Base-by-base conservation (phyloP, 176 grass and related monocot species). In the Luzula sylvatica region DNA sequence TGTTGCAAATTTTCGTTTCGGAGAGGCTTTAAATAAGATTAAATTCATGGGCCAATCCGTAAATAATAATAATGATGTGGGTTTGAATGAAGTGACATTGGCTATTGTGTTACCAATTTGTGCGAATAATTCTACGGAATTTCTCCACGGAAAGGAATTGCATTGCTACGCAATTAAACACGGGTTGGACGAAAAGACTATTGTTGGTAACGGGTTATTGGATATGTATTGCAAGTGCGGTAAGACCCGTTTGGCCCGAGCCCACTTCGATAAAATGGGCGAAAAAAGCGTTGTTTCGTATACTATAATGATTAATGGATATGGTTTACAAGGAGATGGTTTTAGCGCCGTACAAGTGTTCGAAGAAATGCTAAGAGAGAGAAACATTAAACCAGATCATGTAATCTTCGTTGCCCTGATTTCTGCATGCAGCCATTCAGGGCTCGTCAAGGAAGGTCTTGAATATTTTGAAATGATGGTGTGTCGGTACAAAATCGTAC, bases 381-480 rank as follows among this genome's bases (percentile, higher is more conserved):
- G 15, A 52, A 61, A 64, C 26, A 15, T 53, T 28, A 32, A 61
- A 8, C 56, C 57, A 42, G 69, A 72, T 26, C 11, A 54, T 29
- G 42, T 63, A 48, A 63, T 56, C 29, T 72, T 72, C 14, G 69
- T 72, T 19, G 69, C 55, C 2, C 69, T 72, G 1, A 45, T 72
- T 17, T 72, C 69, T 55, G 69, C 69, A 13, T 72, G 69, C n/a
- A 72, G 69, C 52, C 69, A 72, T 53, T 72, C 69, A 43, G 69
- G 69, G 25, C 49, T 72, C 1, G 15, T 72, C 5, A 22, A 55
- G 45, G 44, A 62, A 72, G 69, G 69, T 23, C 45, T 72, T 15
- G 43, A 26, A 25, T 72, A 72, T 32, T 72, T 45, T 38, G 45
- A 64, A 45, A 14, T 64, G 22, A 72, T 72, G 69, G 44, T 15